Evolutionary conservation across 257 asterid species (phyloP).

Genomic region (Rauvolfia tetraphylla): DNA sequence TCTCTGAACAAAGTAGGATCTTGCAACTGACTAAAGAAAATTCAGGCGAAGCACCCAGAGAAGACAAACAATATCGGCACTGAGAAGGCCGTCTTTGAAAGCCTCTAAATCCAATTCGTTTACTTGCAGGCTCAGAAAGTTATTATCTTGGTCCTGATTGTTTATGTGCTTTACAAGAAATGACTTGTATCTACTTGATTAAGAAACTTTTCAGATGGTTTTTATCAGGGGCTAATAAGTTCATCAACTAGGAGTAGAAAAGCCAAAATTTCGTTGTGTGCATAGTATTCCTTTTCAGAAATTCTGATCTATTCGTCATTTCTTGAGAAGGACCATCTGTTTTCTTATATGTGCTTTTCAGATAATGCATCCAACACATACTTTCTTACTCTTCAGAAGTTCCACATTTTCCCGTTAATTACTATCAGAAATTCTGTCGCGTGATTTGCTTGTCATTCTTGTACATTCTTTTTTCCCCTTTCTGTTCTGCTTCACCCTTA

Average conservation of each 20-base stretch:
- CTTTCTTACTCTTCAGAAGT: too few relatives aligned
- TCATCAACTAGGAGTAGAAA: background rate
- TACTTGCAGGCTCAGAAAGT: background rate
- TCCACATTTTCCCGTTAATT: too few relatives aligned
- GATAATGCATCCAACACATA: background rate
- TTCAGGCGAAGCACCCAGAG: background rate
- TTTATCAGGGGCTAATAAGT: background rate
- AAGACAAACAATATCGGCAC: background rate
- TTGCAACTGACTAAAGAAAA: background rate
- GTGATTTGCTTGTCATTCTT: background rate
- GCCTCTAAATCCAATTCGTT: background rate
- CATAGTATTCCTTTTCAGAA: background rate
- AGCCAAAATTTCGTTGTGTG: background rate
- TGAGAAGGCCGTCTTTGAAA: background rate
- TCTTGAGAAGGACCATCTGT: background rate
- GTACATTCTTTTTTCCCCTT: background rate
- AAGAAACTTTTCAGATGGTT: too few relatives aligned
- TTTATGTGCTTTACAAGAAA: background rate
- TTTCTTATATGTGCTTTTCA: background rate
- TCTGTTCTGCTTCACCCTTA: background rate
- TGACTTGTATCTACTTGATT: background rate
- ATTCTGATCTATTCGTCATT: background rate
- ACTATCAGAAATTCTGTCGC: background rate
- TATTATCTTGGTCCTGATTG: background rate
- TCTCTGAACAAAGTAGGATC: background rate